These are phyloP conservation scores for Aspergillus phoenicis DNA, from an alignment of 2,329 filamentous ascomycete species.

Conservation along the genomic window DNA sequence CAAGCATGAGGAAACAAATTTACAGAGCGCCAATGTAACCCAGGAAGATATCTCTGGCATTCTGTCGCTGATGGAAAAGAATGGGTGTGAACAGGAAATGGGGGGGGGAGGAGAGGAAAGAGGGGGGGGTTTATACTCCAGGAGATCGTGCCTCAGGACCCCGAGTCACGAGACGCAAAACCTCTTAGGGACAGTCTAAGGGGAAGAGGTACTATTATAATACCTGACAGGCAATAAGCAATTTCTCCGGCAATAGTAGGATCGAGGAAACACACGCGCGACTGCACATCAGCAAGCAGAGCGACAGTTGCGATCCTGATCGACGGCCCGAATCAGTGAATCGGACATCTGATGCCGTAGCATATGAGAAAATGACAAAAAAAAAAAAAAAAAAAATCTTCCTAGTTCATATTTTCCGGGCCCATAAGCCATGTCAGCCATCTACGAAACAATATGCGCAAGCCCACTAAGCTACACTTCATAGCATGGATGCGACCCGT, in stretches of 20 bases:
- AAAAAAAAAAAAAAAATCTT: not conserved
- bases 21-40: too few species aligned
- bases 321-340: not conserved
- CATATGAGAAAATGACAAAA: not conserved
- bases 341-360: not conserved
- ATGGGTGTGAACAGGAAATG: too few species aligned
- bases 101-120: not conserved
- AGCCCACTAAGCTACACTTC: not conserved
- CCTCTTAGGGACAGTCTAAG: too few species aligned
- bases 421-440: not conserved
- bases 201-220: too few species aligned
- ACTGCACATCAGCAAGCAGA: not conserved
- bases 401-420: not conserved
- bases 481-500: too few species aligned
- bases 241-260: too few species aligned
- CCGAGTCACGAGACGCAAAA: not conserved
- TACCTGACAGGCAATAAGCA: too few species aligned
- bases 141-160: not conserved
- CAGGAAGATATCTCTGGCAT: too few species aligned
- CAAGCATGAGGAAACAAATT: too few species aligned
- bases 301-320: not conserved
- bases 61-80: not conserved
- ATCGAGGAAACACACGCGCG: too few species aligned
- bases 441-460: not conserved
- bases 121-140: not conserved